Conservation (phyloP, 208 protist species). For the Novymonas esmeraldas region DNA sequence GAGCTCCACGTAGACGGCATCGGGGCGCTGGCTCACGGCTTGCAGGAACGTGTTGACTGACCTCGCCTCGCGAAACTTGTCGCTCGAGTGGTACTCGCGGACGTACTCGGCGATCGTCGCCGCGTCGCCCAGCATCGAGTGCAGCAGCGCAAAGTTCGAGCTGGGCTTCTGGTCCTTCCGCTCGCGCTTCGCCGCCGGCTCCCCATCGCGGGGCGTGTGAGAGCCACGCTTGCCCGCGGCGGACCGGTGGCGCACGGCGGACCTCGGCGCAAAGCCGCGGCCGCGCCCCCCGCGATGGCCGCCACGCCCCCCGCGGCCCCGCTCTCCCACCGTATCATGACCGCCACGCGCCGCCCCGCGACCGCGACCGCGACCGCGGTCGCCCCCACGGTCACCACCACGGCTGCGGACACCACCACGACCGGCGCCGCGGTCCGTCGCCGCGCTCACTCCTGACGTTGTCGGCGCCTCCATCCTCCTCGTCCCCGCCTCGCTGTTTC, state of each 20-base stretch:
- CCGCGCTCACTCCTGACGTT: no score
- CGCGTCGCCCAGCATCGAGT: slow-evolving; percentile 44
- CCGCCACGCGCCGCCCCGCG: no score
- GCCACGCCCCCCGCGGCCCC: background rate
- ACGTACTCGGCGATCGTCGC: slow-evolving; percentile 66
- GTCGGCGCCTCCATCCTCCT: slow-evolving; percentile 1
- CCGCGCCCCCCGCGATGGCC: slow-evolving; percentile 18
- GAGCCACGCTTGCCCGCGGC: slow-evolving; percentile 29
- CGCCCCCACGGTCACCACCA: background rate
- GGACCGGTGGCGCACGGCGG: slow-evolving; percentile 26
- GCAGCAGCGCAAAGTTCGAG: slow-evolving; percentile 64
- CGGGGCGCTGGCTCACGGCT: slow-evolving; percentile 58
- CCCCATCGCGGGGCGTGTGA: slow-evolving; percentile 19
- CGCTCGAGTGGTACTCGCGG: slow-evolving; percentile 42
- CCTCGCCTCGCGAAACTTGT: slow-evolving; percentile 54
- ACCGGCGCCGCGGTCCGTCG: background rate
- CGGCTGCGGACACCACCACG: background rate
- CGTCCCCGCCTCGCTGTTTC: no score
- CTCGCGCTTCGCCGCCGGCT: slow-evolving; percentile 25
- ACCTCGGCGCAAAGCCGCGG: slow-evolving; percentile 9
- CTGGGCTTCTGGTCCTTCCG: slow-evolving; percentile 49
- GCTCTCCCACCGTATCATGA: no score
- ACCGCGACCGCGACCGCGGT: slow-evolving; percentile 8
- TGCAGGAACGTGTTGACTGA: slow-evolving; percentile 74
- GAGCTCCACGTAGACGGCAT: slow-evolving; percentile 52